These are phyloP conservation scores for Bryopsis sp. DNA, from an alignment of 139 green algal species.

Conservation along the genomic window DNA sequence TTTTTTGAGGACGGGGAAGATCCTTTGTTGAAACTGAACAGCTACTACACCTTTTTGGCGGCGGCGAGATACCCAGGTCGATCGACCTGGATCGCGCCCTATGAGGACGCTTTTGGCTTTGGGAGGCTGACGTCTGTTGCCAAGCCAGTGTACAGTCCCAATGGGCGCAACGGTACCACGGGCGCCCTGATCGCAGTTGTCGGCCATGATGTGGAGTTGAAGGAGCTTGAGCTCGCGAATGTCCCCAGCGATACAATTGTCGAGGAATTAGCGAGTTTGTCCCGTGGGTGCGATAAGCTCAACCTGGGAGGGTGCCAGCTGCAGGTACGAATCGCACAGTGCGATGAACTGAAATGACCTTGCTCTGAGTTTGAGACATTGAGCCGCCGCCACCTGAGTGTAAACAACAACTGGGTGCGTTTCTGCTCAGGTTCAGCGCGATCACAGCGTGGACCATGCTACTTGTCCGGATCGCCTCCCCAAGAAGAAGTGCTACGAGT, in stretches of 20 bases:
- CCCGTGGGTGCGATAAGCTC: too few species aligned
- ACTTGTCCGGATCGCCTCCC: neutral
- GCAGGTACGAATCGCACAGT: too few species aligned
- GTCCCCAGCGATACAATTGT: neutral
- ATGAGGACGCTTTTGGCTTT: slow-evolving; percentile 8
- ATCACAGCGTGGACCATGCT: too few species aligned
- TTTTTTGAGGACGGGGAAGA: neutral
- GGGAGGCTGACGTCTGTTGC: slow-evolving; percentile 9
- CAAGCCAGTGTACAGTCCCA: neutral
- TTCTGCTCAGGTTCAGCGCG: too few species aligned
- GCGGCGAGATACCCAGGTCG: neutral
- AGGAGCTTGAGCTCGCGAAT: neutral
- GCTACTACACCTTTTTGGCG: slow-evolving; percentile 1
- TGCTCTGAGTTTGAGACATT: too few species aligned
- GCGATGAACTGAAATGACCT: too few species aligned
- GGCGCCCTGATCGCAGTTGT: neutral
- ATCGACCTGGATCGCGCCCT: slow-evolving; percentile 1
- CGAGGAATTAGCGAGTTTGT: too few species aligned
- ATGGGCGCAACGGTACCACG: neutral
- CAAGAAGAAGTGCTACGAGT: neutral
- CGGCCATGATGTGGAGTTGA: neutral
- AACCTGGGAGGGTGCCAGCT: neutral
- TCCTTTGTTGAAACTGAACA: neutral
- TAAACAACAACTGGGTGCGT: too few species aligned
- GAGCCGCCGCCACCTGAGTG: too few species aligned